These are phyloP conservation scores for Aspergillus sp. DNA, from an alignment of 2,329 filamentous ascomycete species.

Conservation along the genomic window DNA sequence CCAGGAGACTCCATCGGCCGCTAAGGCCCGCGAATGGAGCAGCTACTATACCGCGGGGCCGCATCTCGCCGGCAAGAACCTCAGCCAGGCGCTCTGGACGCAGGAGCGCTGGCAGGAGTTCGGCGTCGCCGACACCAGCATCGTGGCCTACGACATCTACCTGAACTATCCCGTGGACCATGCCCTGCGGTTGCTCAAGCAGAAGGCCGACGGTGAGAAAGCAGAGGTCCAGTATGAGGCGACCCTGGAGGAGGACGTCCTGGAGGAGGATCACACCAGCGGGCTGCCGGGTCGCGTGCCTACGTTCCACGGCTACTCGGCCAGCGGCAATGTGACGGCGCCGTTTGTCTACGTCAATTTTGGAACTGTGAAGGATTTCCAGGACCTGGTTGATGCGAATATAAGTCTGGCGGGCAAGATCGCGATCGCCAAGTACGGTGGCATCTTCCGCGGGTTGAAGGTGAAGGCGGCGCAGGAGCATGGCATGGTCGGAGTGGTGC, in stretches of 20 bases:
- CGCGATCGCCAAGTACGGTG: conserved; percentile 80
- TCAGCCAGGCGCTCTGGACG: conserved; percentile 76
- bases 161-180: conserved; percentile 75
- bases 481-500: conserved; percentile 79
- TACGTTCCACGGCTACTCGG: conserved; percentile 93
- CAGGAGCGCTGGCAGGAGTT: conserved; percentile 70
- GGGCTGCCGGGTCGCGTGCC: conserved; percentile 71
- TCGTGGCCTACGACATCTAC: conserved; percentile 73
- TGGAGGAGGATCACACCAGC: conserved; percentile 80
- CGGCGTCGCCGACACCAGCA: conserved; percentile 57
- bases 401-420: conserved; percentile 81
- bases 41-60: conserved; percentile 74
- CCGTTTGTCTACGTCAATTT: conserved; percentile 89
- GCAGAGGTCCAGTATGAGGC: conserved; percentile 72
- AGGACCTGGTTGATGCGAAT: conserved; percentile 74
- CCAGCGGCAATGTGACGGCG: conserved; percentile 85
- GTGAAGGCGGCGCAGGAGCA: conserved; percentile 89
- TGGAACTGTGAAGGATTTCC: conserved; percentile 80
- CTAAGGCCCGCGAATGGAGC: conserved; percentile 68
- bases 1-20: conserved; percentile 53
- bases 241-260: conserved; percentile 76
- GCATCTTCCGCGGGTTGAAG: conserved; percentile 85
- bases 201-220: conserved; percentile 39
- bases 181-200: conserved; percentile 64
- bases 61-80: conserved; percentile 75